phyloP scores from a whole-genome alignment of 176 grass and related monocot genomes.

The Puya raimondii region DNA sequence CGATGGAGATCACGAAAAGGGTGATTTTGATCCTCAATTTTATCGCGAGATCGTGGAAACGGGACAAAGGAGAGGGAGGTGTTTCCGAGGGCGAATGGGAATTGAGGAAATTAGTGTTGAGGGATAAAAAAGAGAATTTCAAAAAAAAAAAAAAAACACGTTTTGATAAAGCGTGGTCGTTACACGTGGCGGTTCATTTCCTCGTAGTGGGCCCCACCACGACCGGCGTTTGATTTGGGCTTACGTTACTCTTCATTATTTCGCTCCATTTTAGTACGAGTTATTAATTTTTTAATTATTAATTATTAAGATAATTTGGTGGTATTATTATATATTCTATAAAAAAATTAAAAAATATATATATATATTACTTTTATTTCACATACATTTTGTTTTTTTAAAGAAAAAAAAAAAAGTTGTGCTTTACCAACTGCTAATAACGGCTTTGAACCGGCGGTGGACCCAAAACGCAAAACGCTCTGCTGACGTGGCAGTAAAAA shows the following conservation, averaged over 20 bases:
- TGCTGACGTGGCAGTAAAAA: background rate
- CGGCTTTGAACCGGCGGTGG: background rate
- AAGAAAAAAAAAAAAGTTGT: background rate
- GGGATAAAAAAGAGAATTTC: too few species aligned
- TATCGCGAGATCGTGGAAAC: too few species aligned
- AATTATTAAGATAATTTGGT: background rate
- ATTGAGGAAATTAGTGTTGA: too few species aligned
- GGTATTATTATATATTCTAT: too few species aligned
- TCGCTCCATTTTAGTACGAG: background rate
- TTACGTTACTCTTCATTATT: background rate
- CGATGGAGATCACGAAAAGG: too few species aligned
- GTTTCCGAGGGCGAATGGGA: too few species aligned
- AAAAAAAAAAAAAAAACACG: background rate
- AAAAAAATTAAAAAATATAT: too few species aligned
- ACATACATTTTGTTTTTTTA: too few species aligned
- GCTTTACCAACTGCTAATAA: background rate
- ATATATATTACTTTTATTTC: too few species aligned
- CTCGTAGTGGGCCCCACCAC: background rate
- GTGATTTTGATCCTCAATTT: too few species aligned
- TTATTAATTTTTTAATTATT: background rate
- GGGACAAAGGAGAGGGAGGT: too few species aligned
- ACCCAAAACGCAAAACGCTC: background rate
- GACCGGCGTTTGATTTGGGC: background rate
- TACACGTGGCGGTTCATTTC: background rate
- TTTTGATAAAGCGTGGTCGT: background rate